Base-by-base conservation (phyloP, 75 land plant species). In the Isoetes taiwanensis region DNA sequence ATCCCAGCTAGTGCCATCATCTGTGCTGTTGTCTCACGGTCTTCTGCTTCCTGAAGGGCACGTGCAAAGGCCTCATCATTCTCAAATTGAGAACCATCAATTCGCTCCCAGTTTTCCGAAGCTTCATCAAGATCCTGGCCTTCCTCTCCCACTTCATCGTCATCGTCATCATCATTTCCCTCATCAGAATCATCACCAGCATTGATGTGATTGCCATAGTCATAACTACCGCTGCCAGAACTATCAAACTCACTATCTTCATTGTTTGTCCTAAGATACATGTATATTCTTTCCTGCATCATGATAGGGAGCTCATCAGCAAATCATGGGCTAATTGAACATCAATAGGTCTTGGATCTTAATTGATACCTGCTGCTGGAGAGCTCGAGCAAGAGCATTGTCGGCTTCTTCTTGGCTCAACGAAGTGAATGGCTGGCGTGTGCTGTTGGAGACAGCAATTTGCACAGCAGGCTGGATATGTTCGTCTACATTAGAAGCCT, bases 11-110 rank as follows among this genome's bases (percentile, higher is more conserved):
- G 65, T 24, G 84, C 81, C 74, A 83, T 77, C 63, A 85, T 62
- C 32, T 64, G 68, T 32, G 78, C 83, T 23, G 91, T 74, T 71
- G 82, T 63, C 46, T 77, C 85, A 41, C 78, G 71, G 43, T 87
- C 84, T 66, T 87, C 94, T 24, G 74, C 80, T 17, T 89, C 91
- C 70, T 85, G 96, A 16, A 89, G 68, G 17, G 96, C 96, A 59
- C 96, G 70, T 2, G 96, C 96, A 75, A 76, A 89, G 1, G 91
- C 96, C 73, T 89, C 96, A 58, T 89, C 96, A 54, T 63, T 69
- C 5, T 83, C 73, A 59, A 70, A 90, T 11, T 56, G 71, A 17
- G 80, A 67, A 1, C 80, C 76, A 59, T 85, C 81, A 32, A 77
- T 52, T 29, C 67, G 77, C 40, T 40, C 54, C 33, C 57, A 40